Evolutionary conservation across 345 rosid genomes (phyloP).

Genomic region (Microcos paniculata): DNA sequence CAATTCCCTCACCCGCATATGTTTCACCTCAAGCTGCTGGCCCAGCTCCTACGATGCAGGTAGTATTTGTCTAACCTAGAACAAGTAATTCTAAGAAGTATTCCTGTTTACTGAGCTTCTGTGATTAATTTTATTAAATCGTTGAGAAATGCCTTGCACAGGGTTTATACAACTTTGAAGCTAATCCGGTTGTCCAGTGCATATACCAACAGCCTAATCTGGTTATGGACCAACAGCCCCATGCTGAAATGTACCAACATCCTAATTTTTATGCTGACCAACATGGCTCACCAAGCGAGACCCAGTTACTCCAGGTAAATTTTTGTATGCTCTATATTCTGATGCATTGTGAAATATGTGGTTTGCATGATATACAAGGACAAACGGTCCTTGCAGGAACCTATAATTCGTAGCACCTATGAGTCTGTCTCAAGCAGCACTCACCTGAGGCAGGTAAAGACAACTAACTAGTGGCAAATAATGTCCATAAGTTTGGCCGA

Average conservation of each 20-base stretch:
- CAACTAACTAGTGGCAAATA: background rate
- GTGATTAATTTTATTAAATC: background rate
- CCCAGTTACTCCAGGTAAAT: slow-evolving; percentile 31
- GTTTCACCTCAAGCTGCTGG: slow-evolving; percentile 25
- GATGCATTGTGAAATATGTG: background rate
- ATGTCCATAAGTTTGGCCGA: background rate
- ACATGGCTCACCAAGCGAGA: slow-evolving; percentile 20
- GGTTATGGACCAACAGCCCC: slow-evolving; percentile 22
- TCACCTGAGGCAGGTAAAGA: slow-evolving; percentile 24
- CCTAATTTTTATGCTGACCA: slow-evolving; percentile 30
- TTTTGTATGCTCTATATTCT: background rate
- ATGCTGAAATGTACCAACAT: slow-evolving; percentile 24
- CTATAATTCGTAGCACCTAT: slow-evolving; percentile 13
- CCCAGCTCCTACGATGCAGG: slow-evolving; percentile 30
- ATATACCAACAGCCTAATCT: slow-evolving; percentile 26
- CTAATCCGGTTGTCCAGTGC: slow-evolving; percentile 28
- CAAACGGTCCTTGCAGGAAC: slow-evolving; percentile 19
- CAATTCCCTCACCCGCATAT: slow-evolving; percentile 22
- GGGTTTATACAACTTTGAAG: slow-evolving; percentile 29
- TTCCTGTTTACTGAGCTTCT: background rate
- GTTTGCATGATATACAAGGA: background rate
- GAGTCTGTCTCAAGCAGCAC: slow-evolving; percentile 13
- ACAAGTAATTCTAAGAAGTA: background rate
- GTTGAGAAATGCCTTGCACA: slow-evolving; percentile 9
- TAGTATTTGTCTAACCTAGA: slow-evolving; percentile 2